A percentile compares a stretch with the other conserved stretches of the same genome.
Conservation (phyloP, 331 rosid genomes). For the Acacia pycnantha region DNA sequence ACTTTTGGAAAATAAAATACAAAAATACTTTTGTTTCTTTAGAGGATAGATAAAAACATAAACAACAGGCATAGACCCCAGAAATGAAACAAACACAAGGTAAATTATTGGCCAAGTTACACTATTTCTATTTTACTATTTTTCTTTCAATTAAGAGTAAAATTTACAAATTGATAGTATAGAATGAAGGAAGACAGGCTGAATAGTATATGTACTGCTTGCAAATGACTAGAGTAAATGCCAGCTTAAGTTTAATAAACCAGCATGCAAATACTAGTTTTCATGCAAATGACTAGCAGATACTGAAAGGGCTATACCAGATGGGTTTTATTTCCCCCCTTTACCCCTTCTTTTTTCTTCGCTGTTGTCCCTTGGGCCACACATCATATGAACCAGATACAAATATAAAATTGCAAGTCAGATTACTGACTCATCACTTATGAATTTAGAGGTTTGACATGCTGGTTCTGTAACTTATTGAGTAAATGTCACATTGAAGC, state of each 20-base stretch:
- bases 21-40: neutral
- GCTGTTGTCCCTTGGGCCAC: conserved; percentile 2
- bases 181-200: conserved; percentile 4
- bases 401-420: neutral
- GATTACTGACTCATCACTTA: neutral
- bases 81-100: conserved; percentile 9
- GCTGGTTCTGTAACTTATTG: neutral
- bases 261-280: neutral
- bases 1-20: neutral
- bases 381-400: neutral
- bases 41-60: neutral
- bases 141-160: neutral
- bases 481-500: conserved; percentile 28
- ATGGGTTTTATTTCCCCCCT: neutral
- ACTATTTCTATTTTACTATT: neutral
- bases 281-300: conserved; percentile 9
- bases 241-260: conserved; percentile 9
- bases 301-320: neutral
- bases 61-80: neutral
- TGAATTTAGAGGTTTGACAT: neutral
- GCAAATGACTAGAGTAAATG: conserved; percentile 8
- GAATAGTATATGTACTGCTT: neutral
- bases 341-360: neutral
- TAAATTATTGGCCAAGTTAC: conserved; percentile 2
- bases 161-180: conserved; percentile 5